phyloP scores from a whole-genome alignment of 768 basidiomycete species.

The Xerocomellus chrysenteron region DNA sequence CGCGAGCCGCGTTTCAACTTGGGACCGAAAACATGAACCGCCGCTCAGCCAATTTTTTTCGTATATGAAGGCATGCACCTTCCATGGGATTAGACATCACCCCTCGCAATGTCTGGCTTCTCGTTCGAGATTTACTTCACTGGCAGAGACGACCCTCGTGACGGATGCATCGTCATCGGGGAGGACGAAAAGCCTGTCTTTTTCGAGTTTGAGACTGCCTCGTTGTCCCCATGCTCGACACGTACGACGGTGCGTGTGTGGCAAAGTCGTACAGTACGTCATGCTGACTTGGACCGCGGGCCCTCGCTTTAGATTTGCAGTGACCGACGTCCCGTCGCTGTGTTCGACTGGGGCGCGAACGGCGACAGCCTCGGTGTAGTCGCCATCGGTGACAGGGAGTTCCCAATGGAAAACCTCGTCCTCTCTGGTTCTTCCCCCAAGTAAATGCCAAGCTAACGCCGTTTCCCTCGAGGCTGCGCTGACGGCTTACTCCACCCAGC shows the following conservation, averaged over 20 bases:
- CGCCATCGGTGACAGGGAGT: slow-evolving; percentile 50
- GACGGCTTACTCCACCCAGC: slow-evolving; percentile 34
- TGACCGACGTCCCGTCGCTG: slow-evolving; percentile 53
- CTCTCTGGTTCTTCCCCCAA: slow-evolving; percentile 48
- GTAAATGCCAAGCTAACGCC: slow-evolving; percentile 34
- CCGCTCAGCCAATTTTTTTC: slow-evolving; percentile 10
- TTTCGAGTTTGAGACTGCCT: slow-evolving; percentile 64
- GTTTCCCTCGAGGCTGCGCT: slow-evolving; percentile 11
- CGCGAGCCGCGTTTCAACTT: slow-evolving; percentile 31
- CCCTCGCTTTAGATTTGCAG: slow-evolving; percentile 30
- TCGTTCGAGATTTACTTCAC: slow-evolving; percentile 67
- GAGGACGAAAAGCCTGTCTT: slow-evolving; percentile 58
- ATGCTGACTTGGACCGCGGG: neutral
- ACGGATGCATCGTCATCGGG: slow-evolving; percentile 65
- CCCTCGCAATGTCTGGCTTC: slow-evolving; percentile 31
- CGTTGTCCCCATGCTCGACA: slow-evolving; percentile 17
- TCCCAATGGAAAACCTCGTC: slow-evolving; percentile 66
- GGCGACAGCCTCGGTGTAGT: slow-evolving; percentile 39
- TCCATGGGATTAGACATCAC: slow-evolving; percentile 1
- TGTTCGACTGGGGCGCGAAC: slow-evolving; percentile 45
- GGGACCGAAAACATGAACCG: slow-evolving; percentile 29
- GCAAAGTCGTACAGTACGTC: neutral
- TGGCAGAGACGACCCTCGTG: slow-evolving; percentile 64
- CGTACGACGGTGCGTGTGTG: slow-evolving; percentile 27
- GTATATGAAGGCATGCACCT: slow-evolving; percentile 31